Conservation (phyloP, 345 rosid species). For the Mallotus nudiflorus region DNA sequence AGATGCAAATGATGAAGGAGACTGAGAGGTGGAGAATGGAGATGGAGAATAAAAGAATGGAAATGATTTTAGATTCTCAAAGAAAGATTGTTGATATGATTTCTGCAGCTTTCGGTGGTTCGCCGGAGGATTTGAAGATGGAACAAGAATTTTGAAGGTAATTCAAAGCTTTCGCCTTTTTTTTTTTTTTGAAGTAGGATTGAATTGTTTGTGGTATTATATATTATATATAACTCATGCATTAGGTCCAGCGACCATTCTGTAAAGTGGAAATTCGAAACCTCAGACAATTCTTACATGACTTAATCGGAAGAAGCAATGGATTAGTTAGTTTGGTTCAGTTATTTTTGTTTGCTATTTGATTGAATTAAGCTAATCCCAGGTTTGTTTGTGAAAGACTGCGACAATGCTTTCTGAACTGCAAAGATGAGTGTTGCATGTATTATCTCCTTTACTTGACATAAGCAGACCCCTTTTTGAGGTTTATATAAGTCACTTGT, state of each 20-base stretch:
- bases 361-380: too few relatives aligned
- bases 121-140: slow-evolving; percentile 1
- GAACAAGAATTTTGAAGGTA: slow-evolving; percentile 4
- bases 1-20: slow-evolving; percentile 68
- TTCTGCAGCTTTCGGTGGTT: slow-evolving; percentile 32
- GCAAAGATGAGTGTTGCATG: too few relatives aligned
- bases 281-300: neutral
- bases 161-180: neutral
- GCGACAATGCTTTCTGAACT: too few relatives aligned
- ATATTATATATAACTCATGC: neutral
- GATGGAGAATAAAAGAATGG: slow-evolving; percentile 62
- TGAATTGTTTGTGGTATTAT: neutral
- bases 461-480: too few relatives aligned
- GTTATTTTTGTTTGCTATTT: neutral
- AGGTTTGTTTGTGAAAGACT: too few relatives aligned
- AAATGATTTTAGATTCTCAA: slow-evolving; percentile 58
- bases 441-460: too few relatives aligned
- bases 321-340: neutral
- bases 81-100: slow-evolving; percentile 54
- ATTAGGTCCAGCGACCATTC: neutral
- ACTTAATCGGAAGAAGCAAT: neutral
- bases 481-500: too few relatives aligned
- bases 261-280: neutral
- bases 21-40: slow-evolving; percentile 55
- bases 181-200: neutral